These are phyloP conservation scores for Sequoia sempervirens DNA, from an alignment of 75 land plant genomes.

Conservation along the genomic window DNA sequence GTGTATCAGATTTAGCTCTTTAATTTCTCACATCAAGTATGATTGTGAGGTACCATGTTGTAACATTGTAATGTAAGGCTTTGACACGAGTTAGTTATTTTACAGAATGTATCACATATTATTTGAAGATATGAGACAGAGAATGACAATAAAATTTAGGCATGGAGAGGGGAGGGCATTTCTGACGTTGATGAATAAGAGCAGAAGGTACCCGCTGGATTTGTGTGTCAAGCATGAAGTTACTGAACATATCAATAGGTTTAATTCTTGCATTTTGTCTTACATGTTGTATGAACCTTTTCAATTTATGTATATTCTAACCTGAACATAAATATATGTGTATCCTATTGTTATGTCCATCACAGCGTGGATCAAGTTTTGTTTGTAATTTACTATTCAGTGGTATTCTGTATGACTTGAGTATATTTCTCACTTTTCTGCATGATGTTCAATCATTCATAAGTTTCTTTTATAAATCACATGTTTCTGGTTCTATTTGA, in stretches of 20 bases:
- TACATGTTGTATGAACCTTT: not conserved
- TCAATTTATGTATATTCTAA: not conserved
- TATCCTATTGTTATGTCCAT: not conserved
- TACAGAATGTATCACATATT: not conserved
- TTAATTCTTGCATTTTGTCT: not conserved
- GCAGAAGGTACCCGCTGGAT: not conserved
- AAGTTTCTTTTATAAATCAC: not conserved
- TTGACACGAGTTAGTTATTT: not conserved
- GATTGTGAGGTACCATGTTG: not conserved
- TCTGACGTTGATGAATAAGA: not conserved
- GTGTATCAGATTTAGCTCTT: not conserved
- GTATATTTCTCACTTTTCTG: too few relatives aligned
- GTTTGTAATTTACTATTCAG: not conserved
- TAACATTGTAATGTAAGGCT: not conserved
- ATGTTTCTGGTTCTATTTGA: not conserved
- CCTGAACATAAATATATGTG: not conserved
- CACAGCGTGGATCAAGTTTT: not conserved
- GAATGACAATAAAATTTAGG: not conserved
- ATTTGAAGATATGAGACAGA: not conserved
- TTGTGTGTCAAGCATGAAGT: not conserved
- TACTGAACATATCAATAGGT: not conserved
- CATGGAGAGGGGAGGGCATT: not conserved
- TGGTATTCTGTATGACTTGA: too few relatives aligned
- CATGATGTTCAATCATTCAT: not conserved
- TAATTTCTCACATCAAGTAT: not conserved